These are phyloP conservation scores for Melampsora abietis-canadensis DNA, from an alignment of 1,284 basidiomycete species.

Conservation along the genomic window DNA sequence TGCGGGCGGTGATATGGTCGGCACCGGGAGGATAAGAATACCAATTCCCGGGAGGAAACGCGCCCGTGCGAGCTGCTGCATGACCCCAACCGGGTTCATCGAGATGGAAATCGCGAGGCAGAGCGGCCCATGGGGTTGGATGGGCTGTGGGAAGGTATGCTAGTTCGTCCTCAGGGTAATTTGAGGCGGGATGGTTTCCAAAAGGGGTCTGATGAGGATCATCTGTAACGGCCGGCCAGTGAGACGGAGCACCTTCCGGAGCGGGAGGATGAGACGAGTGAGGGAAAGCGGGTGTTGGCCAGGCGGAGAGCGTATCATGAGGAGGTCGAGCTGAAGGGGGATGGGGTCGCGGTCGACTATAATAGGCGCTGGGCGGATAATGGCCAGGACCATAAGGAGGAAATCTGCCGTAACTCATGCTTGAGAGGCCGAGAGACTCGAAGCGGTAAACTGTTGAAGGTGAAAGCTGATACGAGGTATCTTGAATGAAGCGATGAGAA, in stretches of 20 bases:
- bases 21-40: slow-evolving; percentile 5
- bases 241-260: too few species aligned
- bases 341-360: neutral
- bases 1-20: neutral
- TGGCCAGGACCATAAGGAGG: neutral
- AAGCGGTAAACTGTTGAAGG: neutral
- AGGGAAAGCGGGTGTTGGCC: slow-evolving; percentile 1
- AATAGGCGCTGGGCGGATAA: neutral
- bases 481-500: neutral
- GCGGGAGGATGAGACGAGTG: neutral
- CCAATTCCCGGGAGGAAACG: neutral
- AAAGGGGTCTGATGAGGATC: neutral
- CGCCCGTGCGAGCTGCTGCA: neutral
- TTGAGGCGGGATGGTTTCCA: neutral
- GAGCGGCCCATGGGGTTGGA: neutral
- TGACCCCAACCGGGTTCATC: slow-evolving; percentile 14
- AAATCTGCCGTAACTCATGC: neutral
- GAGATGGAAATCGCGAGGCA: slow-evolving; percentile 12
- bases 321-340: neutral
- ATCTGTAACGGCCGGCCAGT: neutral
- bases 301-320: neutral
- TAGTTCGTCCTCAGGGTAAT: slow-evolving; percentile 7
- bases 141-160: neutral
- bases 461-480: neutral
- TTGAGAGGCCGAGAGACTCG: neutral